Evolutionary conservation across 495 filamentous ascomycete species (phyloP), one percentile per base, ranked within the genome.

Genomic region (Bryoglossum gracile): DNA sequence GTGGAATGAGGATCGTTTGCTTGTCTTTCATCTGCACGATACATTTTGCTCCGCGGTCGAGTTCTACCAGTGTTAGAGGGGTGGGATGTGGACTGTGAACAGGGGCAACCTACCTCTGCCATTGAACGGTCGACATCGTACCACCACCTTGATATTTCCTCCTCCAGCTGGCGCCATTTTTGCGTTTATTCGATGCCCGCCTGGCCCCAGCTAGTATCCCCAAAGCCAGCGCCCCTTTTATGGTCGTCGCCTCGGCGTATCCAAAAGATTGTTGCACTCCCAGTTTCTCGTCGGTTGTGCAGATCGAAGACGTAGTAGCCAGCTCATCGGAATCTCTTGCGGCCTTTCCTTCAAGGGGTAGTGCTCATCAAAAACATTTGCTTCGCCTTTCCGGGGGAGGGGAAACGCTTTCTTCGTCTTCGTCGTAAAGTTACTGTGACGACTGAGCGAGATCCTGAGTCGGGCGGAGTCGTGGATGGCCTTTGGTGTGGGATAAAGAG

Each of bases 101-200:
- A 9, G 17, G 1, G 18, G 17, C 56, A 41, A 62, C 80, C 68
- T 71, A 91, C 90, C 91, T 89, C 90, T 82, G 57, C 76, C 76
- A 66, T 95, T 95, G 68, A 95, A 96, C 24, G 91, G 89, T 62
- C 91, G 81, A 50, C 82, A 77, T 69, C 92, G 80, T 71, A 99
- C 92, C 76, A 99, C 92, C 72, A 99, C 92, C 85, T 97, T 99
- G 66, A 99, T 99, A 65, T 99, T 99, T 68, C 92, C 92, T 66
- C 86, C 89, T 48, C 83, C 85, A 50, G 62, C 62, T 48, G 47
- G 51, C 40, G 57, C 53, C 57, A 56, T 60, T 30, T 46, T 56
- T 46, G 52, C 44, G 25, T 51, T 3, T 49, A 42, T 38, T 30
- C 24, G 45, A 34, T 53, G 44, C 28, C 33, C 46, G 21, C n/a